Base-by-base conservation (phyloP, 352 stramenopile species). In the Pythium aristosporum region DNA sequence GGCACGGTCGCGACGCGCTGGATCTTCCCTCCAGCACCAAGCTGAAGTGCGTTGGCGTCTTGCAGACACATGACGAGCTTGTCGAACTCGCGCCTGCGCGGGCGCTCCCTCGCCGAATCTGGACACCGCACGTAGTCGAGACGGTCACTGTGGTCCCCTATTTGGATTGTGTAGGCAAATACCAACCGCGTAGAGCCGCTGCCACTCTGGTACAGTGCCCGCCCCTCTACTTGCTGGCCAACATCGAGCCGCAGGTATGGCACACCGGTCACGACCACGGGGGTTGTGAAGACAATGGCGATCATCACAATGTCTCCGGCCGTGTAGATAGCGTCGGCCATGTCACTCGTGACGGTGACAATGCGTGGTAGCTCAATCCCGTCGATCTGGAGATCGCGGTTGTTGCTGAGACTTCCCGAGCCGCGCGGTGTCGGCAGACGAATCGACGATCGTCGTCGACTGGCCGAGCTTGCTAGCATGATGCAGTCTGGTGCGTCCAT, bases 341-440 rank as follows among this genome's bases (percentile, higher is more conserved):
- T 80, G 2, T 63, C 37, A 48, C 71, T 87, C 0, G 71, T 69
- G 4, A 94, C 83, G 3, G 65, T 57, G 2, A 89, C 43, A 6
- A 92, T 73, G 12, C 73, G 69, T 12, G 82, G 83, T 7, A 76
- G 74, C n/a, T 88, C 79, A 0, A 74, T 50, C 0, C 76, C 87
- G 37, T 92, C 80, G 23, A 94, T 76, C 10, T 77, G 75, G 46
- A 94, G 82, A 39, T 89, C 74, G 5, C 75, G 70, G n/a, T 77
- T 81, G 18, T 82, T 84, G 34, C 82, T 91, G 7, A 92, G 53
- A 61, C 80, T 91, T 9, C 72, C 78, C 0, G 72, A 82, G 2
- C 72, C 20, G 21, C 68, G 60, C 1, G 80, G 72, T 2, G 65
- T 28, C 13, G 84, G 84, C 5, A 92, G 60, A 0, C 75, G 67